Evolutionary conservation across 148 eudicot genomes (phyloP).

Genomic region (Gaultheria prostrata): DNA sequence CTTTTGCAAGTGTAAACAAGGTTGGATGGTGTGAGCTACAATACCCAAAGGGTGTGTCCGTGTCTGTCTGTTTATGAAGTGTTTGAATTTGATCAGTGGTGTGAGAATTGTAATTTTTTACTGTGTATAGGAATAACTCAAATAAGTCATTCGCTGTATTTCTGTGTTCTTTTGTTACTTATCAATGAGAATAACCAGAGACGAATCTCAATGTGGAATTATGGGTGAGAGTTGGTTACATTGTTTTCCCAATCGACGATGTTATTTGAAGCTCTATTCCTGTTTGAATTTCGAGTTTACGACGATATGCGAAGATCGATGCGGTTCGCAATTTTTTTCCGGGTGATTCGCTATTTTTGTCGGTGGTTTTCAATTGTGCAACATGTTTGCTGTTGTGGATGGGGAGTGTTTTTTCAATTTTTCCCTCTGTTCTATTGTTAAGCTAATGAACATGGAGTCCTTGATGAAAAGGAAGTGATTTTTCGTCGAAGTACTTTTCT

Average conservation of each 20-base stretch:
- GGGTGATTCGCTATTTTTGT: not conserved
- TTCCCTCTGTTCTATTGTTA: not conserved
- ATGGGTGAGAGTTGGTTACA: not conserved
- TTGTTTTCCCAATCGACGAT: not conserved
- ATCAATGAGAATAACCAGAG: not conserved
- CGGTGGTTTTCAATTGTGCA: not conserved
- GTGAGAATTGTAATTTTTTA: slow-evolving; percentile 5
- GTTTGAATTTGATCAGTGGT: not conserved
- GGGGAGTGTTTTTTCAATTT: not conserved
- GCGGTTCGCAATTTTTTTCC: not conserved
- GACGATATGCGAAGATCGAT: not conserved
- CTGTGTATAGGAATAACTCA: slow-evolving; percentile 10
- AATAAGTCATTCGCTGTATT: not conserved
- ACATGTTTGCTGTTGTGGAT: not conserved
- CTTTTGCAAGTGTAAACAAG: slow-evolving; percentile 14
- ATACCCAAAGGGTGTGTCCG: not conserved
- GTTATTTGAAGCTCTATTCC: not conserved
- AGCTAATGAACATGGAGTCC: not conserved
- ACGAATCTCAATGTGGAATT: not conserved
- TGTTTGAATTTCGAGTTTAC: not conserved
- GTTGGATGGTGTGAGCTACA: not conserved
- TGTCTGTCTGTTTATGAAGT: not conserved
- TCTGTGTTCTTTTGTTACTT: not conserved
- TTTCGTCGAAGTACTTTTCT: no score
- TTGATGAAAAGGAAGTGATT: no score